These are phyloP conservation scores for Aureobasidium zeae DNA, from an alignment of 2,329 filamentous ascomycete species.

Conservation along the genomic window DNA sequence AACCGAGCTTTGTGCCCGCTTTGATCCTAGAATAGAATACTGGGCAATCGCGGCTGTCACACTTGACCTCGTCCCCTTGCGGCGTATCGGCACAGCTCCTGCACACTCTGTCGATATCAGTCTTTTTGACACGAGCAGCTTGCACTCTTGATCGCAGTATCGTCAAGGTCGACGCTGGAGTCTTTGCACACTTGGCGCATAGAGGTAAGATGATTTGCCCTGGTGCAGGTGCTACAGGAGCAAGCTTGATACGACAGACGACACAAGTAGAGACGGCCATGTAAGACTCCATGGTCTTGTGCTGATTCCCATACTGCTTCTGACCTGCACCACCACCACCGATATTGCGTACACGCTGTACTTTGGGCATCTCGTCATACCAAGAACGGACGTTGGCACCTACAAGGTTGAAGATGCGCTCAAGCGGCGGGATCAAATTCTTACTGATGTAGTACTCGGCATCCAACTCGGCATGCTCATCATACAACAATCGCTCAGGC, in stretches of 20 bases:
- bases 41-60: constrained; percentile 85
- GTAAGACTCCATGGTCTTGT: constrained; percentile 83
- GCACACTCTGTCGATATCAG: constrained; percentile 62
- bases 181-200: constrained; percentile 48
- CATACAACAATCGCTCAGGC: constrained; percentile 70
- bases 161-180: constrained; percentile 53
- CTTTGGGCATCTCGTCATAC: constrained; percentile 96
- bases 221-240: constrained; percentile 24
- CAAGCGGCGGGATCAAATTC: constrained; percentile 87
- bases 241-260: constrained; percentile 58
- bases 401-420: constrained; percentile 93
- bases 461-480: constrained; percentile 72
- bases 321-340: constrained; percentile 28
- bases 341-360: constrained; percentile 64
- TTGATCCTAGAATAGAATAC: constrained; percentile 76
- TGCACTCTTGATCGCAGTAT: constrained; percentile 54
- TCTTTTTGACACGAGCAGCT: constrained; percentile 52
- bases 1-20: constrained; percentile 43
- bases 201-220: constrained; percentile 35
- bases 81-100: constrained; percentile 67
- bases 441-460: constrained; percentile 96
- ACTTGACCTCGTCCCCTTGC: constrained; percentile 67
- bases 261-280: constrained; percentile 73
- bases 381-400: constrained; percentile 83
- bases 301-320: not conserved